Conservation (phyloP, 495 filamentous ascomycete species). For the Penicillium maclennaniae region DNA sequence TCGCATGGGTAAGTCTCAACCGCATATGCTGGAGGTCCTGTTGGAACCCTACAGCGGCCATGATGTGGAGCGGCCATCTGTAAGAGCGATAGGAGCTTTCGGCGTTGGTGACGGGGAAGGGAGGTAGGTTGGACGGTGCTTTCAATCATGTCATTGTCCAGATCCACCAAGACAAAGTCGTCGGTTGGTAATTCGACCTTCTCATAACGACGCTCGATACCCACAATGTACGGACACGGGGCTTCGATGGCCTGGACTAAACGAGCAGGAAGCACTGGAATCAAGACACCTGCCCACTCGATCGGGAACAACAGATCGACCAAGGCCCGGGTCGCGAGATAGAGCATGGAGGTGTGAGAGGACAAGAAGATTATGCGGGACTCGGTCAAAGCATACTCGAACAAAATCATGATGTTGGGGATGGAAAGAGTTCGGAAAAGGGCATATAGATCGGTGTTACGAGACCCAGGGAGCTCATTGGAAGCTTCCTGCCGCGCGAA, state of each 20-base stretch:
- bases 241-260: slow-evolving; percentile 87
- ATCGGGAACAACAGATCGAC: slow-evolving; percentile 83
- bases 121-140: slow-evolving; percentile 67
- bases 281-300: slow-evolving; percentile 88
- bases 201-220: slow-evolving; percentile 91
- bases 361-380: slow-evolving; percentile 94
- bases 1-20: slow-evolving; percentile 89
- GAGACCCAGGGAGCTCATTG: slow-evolving; percentile 90
- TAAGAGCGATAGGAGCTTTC: slow-evolving; percentile 83
- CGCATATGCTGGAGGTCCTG: slow-evolving; percentile 89
- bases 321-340: slow-evolving; percentile 81
- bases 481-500: slow-evolving; percentile 89
- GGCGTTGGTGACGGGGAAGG: slow-evolving; percentile 82
- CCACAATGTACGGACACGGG: slow-evolving; percentile 94
- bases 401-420: slow-evolving; percentile 84
- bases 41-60: slow-evolving; percentile 76
- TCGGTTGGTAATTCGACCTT: slow-evolving; percentile 90
- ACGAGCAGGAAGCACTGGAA: slow-evolving; percentile 84
- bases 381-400: slow-evolving; percentile 91
- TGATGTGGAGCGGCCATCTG: slow-evolving; percentile 90
- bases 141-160: slow-evolving; percentile 86
- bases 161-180: slow-evolving; percentile 90
- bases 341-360: slow-evolving; percentile 93
- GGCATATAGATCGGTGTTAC: slow-evolving; percentile 89
- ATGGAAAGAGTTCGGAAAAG: slow-evolving; percentile 86